Base-by-base conservation (phyloP, 2,329 filamentous ascomycete species). In the Parascedosporium putredinis region DNA sequence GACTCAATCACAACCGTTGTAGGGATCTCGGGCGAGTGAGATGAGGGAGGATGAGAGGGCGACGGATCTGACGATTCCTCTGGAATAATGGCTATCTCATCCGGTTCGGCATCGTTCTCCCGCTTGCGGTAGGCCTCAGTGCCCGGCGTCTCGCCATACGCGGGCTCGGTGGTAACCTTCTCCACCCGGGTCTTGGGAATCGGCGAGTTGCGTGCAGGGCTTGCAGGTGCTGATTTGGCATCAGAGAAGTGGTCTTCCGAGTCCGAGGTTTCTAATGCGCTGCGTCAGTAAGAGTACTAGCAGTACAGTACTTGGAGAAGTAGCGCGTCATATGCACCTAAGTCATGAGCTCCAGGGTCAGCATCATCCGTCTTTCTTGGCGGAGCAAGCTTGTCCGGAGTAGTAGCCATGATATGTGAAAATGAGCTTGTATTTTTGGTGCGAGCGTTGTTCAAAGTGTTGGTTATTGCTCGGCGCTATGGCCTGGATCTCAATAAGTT, bases 161-260 rank as follows among this genome's bases (percentile, higher is more conserved):
- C 73, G 12, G 62, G 60, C 31, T 60, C 58, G 56, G 78, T 69
- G 58, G 78, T 74, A 51, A 81, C 69, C 64, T 73, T 78, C 59
- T 82, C 77, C 29, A 81, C 71, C 49, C 76, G 66, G 22, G 76
- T 79, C 54, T 68, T 73, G n/a, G 78, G 79, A 49, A 81, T 73
- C 18, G 78, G 75, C 12, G 75, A 76, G 53, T 60, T 64, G 36
- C 63, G 58, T 5, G 63, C 65, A 7, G 66, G 69, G 60, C 64
- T 75, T 56, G 58, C 64, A 51, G 60, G 69, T 50, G 64, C 73
- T 29, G 79, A 81, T 50, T 76, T 76, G 29, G 81, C 81, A 61
- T 85, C 81, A 47, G 78, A 83, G 63, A 83, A 85, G 65, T 84
- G 81, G 56, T 85, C 81, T 43, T 84, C 81, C 24, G 79, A 83